Conservation (phyloP, 257 asterid genomes). For the Anisodus acutangulus region DNA sequence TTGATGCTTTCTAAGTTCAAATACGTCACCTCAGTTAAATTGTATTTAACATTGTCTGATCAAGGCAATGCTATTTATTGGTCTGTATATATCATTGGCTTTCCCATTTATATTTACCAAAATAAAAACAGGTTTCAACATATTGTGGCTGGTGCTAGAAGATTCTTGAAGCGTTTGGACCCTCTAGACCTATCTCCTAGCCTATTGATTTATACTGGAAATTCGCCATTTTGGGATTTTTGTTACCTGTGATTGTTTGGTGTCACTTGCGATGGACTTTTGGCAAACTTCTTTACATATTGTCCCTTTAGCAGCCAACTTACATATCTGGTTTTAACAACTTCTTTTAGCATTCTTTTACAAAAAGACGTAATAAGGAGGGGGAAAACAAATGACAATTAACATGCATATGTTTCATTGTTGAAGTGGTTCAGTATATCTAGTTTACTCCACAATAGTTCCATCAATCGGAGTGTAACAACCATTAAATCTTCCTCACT, state of each 20-base stretch:
- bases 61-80: conserved; percentile 7
- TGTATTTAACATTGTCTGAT: not conserved
- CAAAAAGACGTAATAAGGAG: not conserved
- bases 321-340: not conserved
- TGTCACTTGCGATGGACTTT: not conserved
- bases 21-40: conserved; percentile 26
- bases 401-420: not conserved
- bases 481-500: not conserved
- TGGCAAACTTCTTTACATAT: not conserved
- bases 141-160: not conserved
- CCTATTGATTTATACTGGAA: not conserved
- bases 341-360: not conserved
- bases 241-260: not conserved
- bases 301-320: not conserved
- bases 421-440: too few relatives aligned
- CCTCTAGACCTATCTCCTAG: not conserved
- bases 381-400: not conserved
- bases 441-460: too few relatives aligned
- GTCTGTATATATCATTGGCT: conserved; percentile 6
- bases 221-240: not conserved
- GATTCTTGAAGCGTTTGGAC: not conserved
- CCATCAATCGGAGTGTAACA: too few relatives aligned
- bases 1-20: conserved; percentile 62
- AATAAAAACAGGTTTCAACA: conserved; percentile 7
- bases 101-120: conserved; percentile 5